Base-by-base conservation (phyloP, 345 rosid genomes). In the Cardamine occulta region DNA sequence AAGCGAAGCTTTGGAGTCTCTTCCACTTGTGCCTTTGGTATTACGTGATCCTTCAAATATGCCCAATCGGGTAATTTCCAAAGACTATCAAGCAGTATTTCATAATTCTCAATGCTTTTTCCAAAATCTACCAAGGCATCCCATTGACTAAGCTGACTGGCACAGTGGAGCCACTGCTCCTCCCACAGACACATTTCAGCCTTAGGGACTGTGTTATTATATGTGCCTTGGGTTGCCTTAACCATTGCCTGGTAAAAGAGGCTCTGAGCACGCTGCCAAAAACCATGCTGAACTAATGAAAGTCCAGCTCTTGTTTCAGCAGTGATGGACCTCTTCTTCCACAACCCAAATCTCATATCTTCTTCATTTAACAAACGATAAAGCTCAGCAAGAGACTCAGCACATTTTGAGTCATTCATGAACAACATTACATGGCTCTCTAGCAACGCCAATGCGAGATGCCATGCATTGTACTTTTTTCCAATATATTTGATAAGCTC, bases 111-210 rank as follows among this genome's bases (percentile, higher is more conserved):
- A 72, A 88, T 78, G 80, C 81, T 88, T 85, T 93, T 95, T 57
- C 99, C 98, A 82, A 90, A 95, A 37, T 95, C 98, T 24, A 88
- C 96, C 70, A 95, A 73, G 12, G 97, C 97, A 85, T 93, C 99
- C 99, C 99, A 96, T 84, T 96, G 98, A 76, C 97, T 85, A 70
- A 96, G 97, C 81, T 96, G 99, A 74, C 75, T 84, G 52, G 93
- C 97, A 84, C 99, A 96, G 80, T 85, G 83, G 63, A 92, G 85
- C 99, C 99, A 96, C 70, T 96, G 98, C 83, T 96, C 99, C 88
- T 96, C 99, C 99, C 99, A 96, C 51, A 96, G 88, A 79, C 97
- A 93, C 99, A 96, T 96, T 85, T 96, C 99, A 64, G 99, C 99
- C 84, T 96, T 96, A 6, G 99, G 99, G 31, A 96, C 99, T 1